phyloP scores from a whole-genome alignment of 108 stramenopile genomes.

The Ochromonas danica region DNA sequence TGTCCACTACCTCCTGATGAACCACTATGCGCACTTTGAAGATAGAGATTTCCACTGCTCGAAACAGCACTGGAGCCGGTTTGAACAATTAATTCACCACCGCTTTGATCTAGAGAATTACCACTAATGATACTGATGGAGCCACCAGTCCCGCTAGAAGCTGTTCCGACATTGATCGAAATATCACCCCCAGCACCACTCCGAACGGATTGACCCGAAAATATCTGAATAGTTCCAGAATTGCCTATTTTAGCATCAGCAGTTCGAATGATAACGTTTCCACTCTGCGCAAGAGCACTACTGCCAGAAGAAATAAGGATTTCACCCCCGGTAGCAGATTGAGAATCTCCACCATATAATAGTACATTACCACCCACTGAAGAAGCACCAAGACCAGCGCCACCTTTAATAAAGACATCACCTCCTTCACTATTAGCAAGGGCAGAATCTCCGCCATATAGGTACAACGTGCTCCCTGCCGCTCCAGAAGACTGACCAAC shows the following conservation, averaged over 20 bases:
- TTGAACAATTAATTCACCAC: background rate
- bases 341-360: background rate
- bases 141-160: background rate
- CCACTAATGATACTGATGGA: background rate
- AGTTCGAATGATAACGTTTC: background rate
- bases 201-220: background rate
- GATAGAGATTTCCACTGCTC: background rate
- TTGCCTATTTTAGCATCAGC: constrained; percentile 1
- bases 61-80: background rate
- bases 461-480: background rate
- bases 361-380: background rate
- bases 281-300: background rate
- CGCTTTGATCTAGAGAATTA: background rate
- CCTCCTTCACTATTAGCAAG: background rate
- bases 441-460: background rate
- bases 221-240: constrained; percentile 14
- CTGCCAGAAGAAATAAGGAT: background rate
- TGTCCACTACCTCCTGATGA: background rate
- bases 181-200: background rate
- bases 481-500: background rate
- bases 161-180: background rate
- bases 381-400: background rate
- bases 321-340: background rate
- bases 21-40: background rate
- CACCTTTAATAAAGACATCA: background rate